Evolutionary conservation across 169 alveolate genomes (phyloP).

Genomic region (Eimeria falciformis): DNA sequence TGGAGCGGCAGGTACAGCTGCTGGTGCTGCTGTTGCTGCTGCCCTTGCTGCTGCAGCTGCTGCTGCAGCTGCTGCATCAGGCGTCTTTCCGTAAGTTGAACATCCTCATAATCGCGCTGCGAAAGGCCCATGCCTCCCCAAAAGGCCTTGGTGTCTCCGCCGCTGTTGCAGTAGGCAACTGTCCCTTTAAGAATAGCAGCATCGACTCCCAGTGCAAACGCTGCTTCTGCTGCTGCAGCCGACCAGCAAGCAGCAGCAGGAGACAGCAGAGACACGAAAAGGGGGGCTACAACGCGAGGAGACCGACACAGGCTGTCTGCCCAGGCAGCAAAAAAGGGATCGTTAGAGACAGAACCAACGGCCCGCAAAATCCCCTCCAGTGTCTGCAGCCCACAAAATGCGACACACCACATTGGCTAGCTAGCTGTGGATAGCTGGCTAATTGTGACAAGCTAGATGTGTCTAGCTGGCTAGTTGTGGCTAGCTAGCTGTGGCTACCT

Average conservation of each 20-base stretch:
- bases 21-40: slow-evolving; percentile 4
- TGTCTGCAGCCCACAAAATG: slow-evolving; percentile 32
- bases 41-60: slow-evolving; percentile 29
- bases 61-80: slow-evolving; percentile 57
- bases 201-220: slow-evolving; percentile 20
- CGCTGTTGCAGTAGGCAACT: slow-evolving; percentile 40
- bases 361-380: not conserved
- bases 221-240: slow-evolving; percentile 59
- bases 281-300: slow-evolving; percentile 26
- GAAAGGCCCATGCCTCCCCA: slow-evolving; percentile 19
- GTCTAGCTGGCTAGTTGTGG: not conserved
- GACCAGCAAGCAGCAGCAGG: slow-evolving; percentile 41
- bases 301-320: not conserved
- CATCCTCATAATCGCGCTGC: not conserved
- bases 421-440: slow-evolving; percentile 27
- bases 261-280: slow-evolving; percentile 40
- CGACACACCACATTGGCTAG: not conserved
- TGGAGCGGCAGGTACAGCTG: slow-evolving; percentile 39
- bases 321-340: slow-evolving; percentile 46
- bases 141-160: slow-evolving; percentile 38
- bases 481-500: slow-evolving; percentile 1
- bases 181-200: slow-evolving; percentile 23
- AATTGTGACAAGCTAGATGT: too few relatives aligned
- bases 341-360: slow-evolving; percentile 1
- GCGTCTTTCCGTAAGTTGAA: slow-evolving; percentile 38